phyloP scores from a whole-genome alignment of 805 yeast species.

The Torulaspora maleeae region DNA sequence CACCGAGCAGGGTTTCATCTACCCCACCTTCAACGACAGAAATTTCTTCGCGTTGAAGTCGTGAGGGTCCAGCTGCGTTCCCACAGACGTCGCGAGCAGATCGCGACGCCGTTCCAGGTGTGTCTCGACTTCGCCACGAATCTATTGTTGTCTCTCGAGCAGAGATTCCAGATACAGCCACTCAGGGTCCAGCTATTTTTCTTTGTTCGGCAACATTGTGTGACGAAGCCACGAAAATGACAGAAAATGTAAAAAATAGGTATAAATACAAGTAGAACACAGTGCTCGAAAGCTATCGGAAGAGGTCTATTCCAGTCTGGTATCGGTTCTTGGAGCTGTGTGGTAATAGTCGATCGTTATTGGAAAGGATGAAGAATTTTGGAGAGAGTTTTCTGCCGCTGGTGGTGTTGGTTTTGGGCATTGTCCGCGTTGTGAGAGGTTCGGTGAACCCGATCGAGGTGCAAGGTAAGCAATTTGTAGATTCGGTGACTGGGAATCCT shows the following conservation, averaged over 20 bases:
- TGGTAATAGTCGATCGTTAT: neutral
- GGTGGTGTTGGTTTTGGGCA: neutral
- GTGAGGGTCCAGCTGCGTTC: neutral
- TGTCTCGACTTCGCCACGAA: neutral
- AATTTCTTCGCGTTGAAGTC: conserved; percentile 39
- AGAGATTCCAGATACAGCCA: neutral
- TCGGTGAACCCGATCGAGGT: conserved; percentile 63
- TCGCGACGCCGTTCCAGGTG: neutral
- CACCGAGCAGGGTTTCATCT: conserved; percentile 64
- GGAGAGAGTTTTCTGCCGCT: neutral
- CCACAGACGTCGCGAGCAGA: neutral
- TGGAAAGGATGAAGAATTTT: too few relatives aligned
- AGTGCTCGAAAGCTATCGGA: neutral
- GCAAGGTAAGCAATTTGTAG: conserved; percentile 67
- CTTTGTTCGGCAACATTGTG: neutral
- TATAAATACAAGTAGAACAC: neutral
- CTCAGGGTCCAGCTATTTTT: neutral
- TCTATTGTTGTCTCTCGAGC: neutral
- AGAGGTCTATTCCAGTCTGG: neutral
- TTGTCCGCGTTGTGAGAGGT: conserved; percentile 13
- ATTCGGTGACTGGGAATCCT: conserved; percentile 68
- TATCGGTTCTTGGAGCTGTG: neutral
- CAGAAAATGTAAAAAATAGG: neutral
- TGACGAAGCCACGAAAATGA: neutral
- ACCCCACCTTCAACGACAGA: conserved; percentile 64